Base-by-base conservation (phyloP, 2,329 filamentous ascomycete species). In the Stemphylium vesicarium region DNA sequence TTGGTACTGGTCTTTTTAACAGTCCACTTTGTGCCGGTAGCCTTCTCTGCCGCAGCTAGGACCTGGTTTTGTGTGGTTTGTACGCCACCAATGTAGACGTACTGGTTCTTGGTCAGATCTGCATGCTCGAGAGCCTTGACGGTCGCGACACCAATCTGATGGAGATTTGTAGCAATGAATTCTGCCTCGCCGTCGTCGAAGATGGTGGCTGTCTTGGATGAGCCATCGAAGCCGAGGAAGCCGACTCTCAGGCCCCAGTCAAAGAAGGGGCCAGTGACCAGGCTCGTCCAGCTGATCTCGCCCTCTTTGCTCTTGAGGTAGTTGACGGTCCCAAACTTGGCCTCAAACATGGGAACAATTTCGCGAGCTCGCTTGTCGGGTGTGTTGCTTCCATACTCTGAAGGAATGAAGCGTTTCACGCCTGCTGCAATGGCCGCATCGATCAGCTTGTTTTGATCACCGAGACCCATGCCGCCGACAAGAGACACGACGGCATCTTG, bases 331-430 rank as follows among this genome's bases (percentile, higher is more conserved):
- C 53, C 62, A 12, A 69, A 60, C 60, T 89, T 89, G 56, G 71
- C 70, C 9, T 68, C 70, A 53, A 85, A 86, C 1, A 85, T 65
- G 1, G 84, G 81, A 1, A 88, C 77, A 2, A 77, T 57, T 2
- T 69, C 69, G 35, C 70, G 71, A 44, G 50, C 75, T 59, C 41
- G 71, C 61, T 47, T 70, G 69, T 67, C 76, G 35, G 60, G 73
- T 55, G 63, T 78, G 65, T 75, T 79, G 64, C 74, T 77, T 33
- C 76, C 81, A 58, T 81, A 89, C 60, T 90, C 87, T 32, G 83
- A 84, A 1, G 86, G 85, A 1, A 87, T 80, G 66, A 86, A 87
- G 6, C 85, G 80, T 60, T 82, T 81, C 5, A 89, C 85, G 1
- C 85, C 84, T 1, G 85, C 84, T 4, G 80, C 79, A 24, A 85